Conservation (phyloP, 192 early-diverging fungal genomes). For the Umbelopsis ramanniana region DNA sequence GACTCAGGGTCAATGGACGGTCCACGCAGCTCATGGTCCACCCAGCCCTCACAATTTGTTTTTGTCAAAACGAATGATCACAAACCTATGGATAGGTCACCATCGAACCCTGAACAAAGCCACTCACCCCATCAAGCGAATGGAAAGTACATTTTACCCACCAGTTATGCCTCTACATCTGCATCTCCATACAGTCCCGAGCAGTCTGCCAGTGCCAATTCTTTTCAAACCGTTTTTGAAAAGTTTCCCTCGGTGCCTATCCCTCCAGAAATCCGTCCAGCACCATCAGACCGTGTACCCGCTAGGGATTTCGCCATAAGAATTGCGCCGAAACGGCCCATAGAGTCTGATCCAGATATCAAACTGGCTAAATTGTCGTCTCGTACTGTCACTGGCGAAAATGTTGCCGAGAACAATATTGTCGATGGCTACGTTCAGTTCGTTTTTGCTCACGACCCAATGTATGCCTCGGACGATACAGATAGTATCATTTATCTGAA, state of each 20-base stretch:
- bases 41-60: conserved; percentile 2
- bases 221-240: neutral
- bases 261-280: neutral
- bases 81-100: neutral
- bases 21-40: neutral
- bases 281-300: neutral
- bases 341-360: conserved; percentile 4
- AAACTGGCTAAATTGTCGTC: conserved; percentile 4
- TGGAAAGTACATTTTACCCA: neutral
- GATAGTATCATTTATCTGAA: conserved; percentile 40
- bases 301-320: neutral
- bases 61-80: conserved; percentile 1
- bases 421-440: conserved; percentile 46
- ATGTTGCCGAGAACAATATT: conserved; percentile 29
- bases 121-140: neutral
- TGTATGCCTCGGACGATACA: conserved; percentile 33
- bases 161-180: neutral
- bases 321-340: neutral
- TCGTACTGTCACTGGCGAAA: conserved; percentile 29
- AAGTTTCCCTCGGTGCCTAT: neutral
- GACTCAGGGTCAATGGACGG: neutral
- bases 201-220: neutral
- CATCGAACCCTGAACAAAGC: neutral
- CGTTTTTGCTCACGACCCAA: conserved; percentile 38
- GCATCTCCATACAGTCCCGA: neutral